phyloP scores from a whole-genome alignment of 2,329 filamentous ascomycete genomes.

The Neoscytalidium dimidiatum region DNA sequence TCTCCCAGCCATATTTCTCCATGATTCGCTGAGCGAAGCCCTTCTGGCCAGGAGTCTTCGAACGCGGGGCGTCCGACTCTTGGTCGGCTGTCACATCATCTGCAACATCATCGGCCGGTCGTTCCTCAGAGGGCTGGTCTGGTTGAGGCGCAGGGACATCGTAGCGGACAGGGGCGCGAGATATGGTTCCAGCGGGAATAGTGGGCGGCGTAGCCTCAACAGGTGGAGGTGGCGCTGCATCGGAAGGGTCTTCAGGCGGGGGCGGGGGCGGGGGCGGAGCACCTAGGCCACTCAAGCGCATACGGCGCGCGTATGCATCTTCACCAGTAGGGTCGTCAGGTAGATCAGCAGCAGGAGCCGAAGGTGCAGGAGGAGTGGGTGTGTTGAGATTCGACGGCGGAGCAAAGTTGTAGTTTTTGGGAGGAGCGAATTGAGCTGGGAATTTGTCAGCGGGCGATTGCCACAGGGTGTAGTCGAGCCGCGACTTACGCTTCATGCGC shows the following conservation, averaged over 20 bases:
- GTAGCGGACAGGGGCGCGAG: constrained; percentile 77
- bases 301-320: constrained; percentile 67
- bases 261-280: constrained; percentile 32
- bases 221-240: constrained; percentile 12
- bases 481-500: constrained; percentile 48
- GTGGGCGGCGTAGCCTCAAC: constrained; percentile 15
- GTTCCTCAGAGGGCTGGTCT: constrained; percentile 45
- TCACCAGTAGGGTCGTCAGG: constrained; percentile 64
- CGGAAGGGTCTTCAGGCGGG: constrained; percentile 24
- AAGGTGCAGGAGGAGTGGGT: constrained; percentile 27
- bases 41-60: constrained; percentile 73
- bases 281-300: constrained; percentile 53
- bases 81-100: constrained; percentile 25
- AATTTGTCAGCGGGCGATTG: not conserved
- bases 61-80: constrained; percentile 47
- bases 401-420: constrained; percentile 49
- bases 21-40: constrained; percentile 87
- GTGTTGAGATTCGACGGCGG: constrained; percentile 48
- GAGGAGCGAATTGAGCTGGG: constrained; percentile 53
- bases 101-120: constrained; percentile 32
- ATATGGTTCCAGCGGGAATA: constrained; percentile 61
- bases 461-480: too few relatives aligned
- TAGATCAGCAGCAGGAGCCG: constrained; percentile 22
- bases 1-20: constrained; percentile 90
- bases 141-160: constrained; percentile 53